These are phyloP conservation scores for Scheffersomyces illinoinensis DNA, from an alignment of 1,139 yeast genomes.

Conservation along the genomic window DNA sequence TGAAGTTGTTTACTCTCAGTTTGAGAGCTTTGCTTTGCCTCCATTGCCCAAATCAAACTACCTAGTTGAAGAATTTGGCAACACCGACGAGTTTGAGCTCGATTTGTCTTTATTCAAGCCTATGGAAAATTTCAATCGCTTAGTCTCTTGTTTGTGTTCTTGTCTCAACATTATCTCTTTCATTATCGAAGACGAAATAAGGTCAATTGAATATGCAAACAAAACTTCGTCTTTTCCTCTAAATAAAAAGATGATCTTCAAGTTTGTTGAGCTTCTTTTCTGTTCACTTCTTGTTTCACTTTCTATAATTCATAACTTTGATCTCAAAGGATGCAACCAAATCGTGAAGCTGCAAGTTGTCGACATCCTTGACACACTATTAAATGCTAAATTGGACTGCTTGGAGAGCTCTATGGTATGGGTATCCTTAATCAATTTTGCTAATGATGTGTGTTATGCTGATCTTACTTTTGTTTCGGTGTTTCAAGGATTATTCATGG, in stretches of 20 bases:
- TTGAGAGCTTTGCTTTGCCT: slow-evolving; percentile 22
- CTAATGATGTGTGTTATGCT: slow-evolving; percentile 32
- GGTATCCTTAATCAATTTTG: slow-evolving; percentile 29
- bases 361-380: slow-evolving; percentile 8
- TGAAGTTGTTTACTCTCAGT: slow-evolving; percentile 12
- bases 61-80: slow-evolving; percentile 10
- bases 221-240: slow-evolving; percentile 8
- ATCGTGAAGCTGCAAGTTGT: slow-evolving; percentile 6
- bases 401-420: slow-evolving; percentile 19
- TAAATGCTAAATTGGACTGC: slow-evolving; percentile 8
- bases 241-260: slow-evolving; percentile 15
- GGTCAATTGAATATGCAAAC: slow-evolving; percentile 13
- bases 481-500: slow-evolving; percentile 22
- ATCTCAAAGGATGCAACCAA: background rate
- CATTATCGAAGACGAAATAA: slow-evolving; percentile 18
- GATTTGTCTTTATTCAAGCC: slow-evolving; percentile 4
- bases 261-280: slow-evolving; percentile 17
- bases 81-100: slow-evolving; percentile 10
- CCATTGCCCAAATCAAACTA: slow-evolving; percentile 28
- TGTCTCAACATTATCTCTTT: slow-evolving; percentile 9
- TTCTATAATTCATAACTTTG: slow-evolving; percentile 6
- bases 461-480: slow-evolving; percentile 22
- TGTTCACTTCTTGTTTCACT: slow-evolving; percentile 18
- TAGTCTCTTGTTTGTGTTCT: slow-evolving; percentile 10
- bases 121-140: slow-evolving; percentile 4